phyloP scores from a whole-genome alignment of 208 protist genomes.

The Leishmania guyanensis region DNA sequence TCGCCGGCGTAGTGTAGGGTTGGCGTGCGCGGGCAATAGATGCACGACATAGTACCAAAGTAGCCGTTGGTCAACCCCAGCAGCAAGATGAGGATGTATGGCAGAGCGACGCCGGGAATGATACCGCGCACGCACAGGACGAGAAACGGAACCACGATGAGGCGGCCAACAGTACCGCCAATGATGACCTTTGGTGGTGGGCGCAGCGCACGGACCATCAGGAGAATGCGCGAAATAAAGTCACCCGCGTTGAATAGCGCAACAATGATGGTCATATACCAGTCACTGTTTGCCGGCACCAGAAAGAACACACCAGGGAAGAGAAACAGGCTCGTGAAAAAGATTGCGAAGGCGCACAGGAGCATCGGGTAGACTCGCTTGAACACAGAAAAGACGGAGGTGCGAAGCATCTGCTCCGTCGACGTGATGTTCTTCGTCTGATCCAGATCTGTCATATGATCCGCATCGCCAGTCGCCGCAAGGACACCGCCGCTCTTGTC shows the following conservation, averaged over 20 bases:
- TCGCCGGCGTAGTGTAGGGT: constrained; percentile 56
- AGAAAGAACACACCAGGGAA: constrained; percentile 78
- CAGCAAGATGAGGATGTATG: constrained; percentile 60
- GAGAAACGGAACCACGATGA: constrained; percentile 59
- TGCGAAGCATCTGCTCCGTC: constrained; percentile 63
- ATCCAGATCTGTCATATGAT: constrained; percentile 59
- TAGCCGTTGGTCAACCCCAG: constrained; percentile 80
- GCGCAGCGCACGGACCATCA: constrained; percentile 44
- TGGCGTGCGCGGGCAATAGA: constrained; percentile 55
- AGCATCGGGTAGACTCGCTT: constrained; percentile 74
- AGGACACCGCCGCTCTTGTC: constrained; percentile 39
- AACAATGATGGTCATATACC: constrained; percentile 67
- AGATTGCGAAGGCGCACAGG: constrained; percentile 60
- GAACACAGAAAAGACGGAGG: constrained; percentile 41
- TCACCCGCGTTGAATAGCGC: constrained; percentile 70
- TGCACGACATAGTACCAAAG: constrained; percentile 68
- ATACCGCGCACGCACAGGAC: constrained; percentile 59
- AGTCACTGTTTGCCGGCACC: constrained; percentile 36
- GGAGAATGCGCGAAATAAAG: constrained; percentile 47
- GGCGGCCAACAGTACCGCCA: constrained; percentile 42
- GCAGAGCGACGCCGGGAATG: constrained; percentile 44
- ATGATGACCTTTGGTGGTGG: constrained; percentile 54
- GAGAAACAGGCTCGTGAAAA: constrained; percentile 59
- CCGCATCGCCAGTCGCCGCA: constrained; percentile 43
- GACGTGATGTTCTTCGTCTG: constrained; percentile 60